Base-by-base conservation (phyloP, 2,329 filamentous ascomycete genomes). In the Tolypocladium tundrense region DNA sequence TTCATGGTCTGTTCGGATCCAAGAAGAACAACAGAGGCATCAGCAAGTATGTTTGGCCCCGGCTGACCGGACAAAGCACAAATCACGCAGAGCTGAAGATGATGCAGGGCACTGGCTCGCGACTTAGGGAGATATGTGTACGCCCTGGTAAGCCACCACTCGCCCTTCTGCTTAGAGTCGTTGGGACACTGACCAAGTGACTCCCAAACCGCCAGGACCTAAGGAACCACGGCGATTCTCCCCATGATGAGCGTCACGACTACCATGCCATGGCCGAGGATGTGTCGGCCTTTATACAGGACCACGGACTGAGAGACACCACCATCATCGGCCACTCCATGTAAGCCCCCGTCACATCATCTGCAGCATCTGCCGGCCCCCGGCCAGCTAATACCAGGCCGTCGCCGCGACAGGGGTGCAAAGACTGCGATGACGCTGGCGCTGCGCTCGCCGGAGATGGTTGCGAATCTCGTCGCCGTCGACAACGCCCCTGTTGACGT, bases 21-120 rank as follows among this genome's bases (percentile, higher is more conserved):
- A 96, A 95, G 77, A 91, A 90, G 77, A 97, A 97, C 71, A 96
- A 97, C 70, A 81, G 92, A 71, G 90, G 83, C 67, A 94, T 97
- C 62, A 95, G 91, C 87, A 96, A 91, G 93, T 96, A 78, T 71
- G 88, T 75, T 53, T 39, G 31, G 37, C 16, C 31, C 57, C 7
- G 19, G 13, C 27, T 48, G 16, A 13, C 6, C 19, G 19, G 16
- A 35, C 48, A 37, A 52, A n/a, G 10, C 16, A n/a, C 10, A 13
- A 33, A 40, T 14, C 16, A 45, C 40, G 11, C n/a, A 48, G 19
- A 35, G 54, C 61, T 67, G 41, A 67, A 39, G 40, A 13, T 50
- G 24, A 13, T 48, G 43, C 64, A 95, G 91, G 76, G 86, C 84
- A 42, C 77, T 97, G 55, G 89, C 91, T 45, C 85, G 89, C 67